Evolutionary conservation across 805 yeast species (phyloP), one percentile per base, ranked within the genome.

Genomic region (Hanseniaspora taiwanica): DNA sequence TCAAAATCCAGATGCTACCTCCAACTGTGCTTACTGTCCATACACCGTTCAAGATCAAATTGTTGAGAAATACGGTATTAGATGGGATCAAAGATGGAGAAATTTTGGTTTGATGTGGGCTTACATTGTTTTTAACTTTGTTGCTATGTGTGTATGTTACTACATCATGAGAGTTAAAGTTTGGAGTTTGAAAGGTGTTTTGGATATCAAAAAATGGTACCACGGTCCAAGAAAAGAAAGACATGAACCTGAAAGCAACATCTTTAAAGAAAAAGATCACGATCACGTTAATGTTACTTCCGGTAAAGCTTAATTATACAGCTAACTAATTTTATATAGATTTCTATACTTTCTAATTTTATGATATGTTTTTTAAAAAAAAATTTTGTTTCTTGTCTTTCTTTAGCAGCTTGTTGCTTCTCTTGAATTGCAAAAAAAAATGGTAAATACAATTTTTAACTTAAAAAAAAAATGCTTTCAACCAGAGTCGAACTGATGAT

Each of bases 21-120:
- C 60, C 1, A 43, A 51, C 12, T 84, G 94, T 63, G 47, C 59
- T 8, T 80, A 63, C 62, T 84, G 95, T 61, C 61, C 74, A 27
- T 63, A 72, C 50, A 48, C 60, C 12, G 49, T 56, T 16, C 81
- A 89, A 20, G 75, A 83, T 55, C 66, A 62, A 4, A 85, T 65
- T 57, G 71, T 85, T 59, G 59, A 46, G 0, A 45, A 55, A 58
- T 71, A 59, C 46, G 55, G 59, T 41, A 59, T 66, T 38, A 47
- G 46, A 21, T 66, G 63, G 58, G 41, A 47, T n/a, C 63, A 71
- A 49, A 72, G 77, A 62, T 75, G 83, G 82, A 73, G 81, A 67
- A 72, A 77, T 52, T 66, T 66, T 47, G 83, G 83, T 49, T 65
- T 76, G 47, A 62, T 71, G 57, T 61, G 64, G 62, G 68, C 57